phyloP scores from a whole-genome alignment of 306 rosid genomes.

The Casuarina cunninghamiana region DNA sequence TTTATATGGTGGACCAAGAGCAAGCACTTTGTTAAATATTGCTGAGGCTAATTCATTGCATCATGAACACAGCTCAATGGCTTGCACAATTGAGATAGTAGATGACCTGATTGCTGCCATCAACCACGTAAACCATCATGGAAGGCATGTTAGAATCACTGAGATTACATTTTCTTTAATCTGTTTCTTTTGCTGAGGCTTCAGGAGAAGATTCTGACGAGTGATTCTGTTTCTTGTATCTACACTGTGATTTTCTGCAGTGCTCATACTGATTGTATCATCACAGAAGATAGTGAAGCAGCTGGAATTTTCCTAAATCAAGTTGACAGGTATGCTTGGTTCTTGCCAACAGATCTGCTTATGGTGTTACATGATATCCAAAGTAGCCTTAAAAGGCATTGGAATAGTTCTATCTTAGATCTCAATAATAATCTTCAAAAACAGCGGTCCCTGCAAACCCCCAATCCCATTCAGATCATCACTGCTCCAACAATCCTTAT shows the following conservation, averaged over 20 bases:
- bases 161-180: conserved; percentile 4
- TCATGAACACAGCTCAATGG: conserved; percentile 71
- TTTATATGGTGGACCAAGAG: conserved; percentile 75
- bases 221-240: background rate
- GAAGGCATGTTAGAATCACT: conserved; percentile 50
- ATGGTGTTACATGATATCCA: background rate
- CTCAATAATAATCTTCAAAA: background rate
- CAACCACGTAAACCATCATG: conserved; percentile 69
- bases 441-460: background rate
- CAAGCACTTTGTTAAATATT: conserved; percentile 53
- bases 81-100: conserved; percentile 83
- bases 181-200: background rate
- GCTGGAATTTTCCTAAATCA: conserved; percentile 65
- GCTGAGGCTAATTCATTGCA: conserved; percentile 52
- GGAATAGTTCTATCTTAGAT: background rate
- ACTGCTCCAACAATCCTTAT: background rate
- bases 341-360: background rate
- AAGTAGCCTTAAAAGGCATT: background rate
- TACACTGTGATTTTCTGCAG: conserved; percentile 43
- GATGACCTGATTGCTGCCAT: conserved; percentile 76
- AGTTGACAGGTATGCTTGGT: conserved; percentile 65
- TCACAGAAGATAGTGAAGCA: conserved; percentile 64
- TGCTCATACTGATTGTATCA: conserved; percentile 76
- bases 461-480: conserved; percentile 1
- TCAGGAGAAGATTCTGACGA: background rate